Evolutionary conservation across 108 stramenopile genomes (phyloP), one percentile per base, ranked within the genome.

Genomic region (Pseudonitzschia delicatissima): DNA sequence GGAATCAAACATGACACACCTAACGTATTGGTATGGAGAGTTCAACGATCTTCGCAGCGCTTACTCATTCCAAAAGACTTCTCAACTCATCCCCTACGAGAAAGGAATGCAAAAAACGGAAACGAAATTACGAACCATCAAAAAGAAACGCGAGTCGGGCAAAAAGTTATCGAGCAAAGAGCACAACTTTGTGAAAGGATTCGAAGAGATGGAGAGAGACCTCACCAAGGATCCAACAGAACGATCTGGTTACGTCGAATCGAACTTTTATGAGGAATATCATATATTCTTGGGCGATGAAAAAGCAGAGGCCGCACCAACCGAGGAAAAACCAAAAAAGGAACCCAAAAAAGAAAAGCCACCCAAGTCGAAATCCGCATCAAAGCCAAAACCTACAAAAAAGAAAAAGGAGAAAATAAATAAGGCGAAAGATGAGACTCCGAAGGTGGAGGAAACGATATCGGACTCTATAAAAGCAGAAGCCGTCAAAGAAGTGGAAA

Each of bases 11-110:
- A 62, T 53, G 50, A 65, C 74, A 12, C 62, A 76, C 55, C 39
- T 76, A 23, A 51, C 53, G 49, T 76, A 76, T 42, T 76, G 74
- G 74, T 76, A 76, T 49, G 82, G 82, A 18, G 3, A 66, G 28
- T 48, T 35, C 31, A 28, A 59, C n/a, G 57, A 72, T 28, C 69
- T 51, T 6, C 15, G 37, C 12, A 64, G 64, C 37, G 68, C 69
- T 6, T 82, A 72, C 62, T 74, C 73, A 2, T 63, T 74, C 50
- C 44, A 73, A 26, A 13, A 45, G 32, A 47, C 45, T 3, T 71
- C 57, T 33, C 52, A 44, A 26, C 64, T 77, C 35, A 45, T 70
- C 5, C 26, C 59, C 0, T 83, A 76, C 45, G 82, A 78, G 36
- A 39, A 32, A 9, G 82, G 66, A 9, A 69, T 64, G 50, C 68